These are phyloP conservation scores for Tephrocybe sp. DNA, from an alignment of 768 basidiomycete species.

Conservation along the genomic window DNA sequence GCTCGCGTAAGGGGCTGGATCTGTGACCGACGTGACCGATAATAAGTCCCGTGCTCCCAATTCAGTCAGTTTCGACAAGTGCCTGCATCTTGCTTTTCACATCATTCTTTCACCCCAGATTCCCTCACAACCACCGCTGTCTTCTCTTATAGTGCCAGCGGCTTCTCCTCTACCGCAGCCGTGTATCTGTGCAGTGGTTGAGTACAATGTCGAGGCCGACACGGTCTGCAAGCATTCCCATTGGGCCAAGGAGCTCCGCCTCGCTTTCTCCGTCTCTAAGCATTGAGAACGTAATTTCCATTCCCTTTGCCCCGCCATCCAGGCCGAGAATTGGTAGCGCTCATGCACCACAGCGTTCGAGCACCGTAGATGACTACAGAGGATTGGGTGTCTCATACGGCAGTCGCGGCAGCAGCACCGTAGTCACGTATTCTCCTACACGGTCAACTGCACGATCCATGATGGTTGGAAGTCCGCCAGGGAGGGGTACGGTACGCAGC, in stretches of 20 bases:
- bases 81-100: slow-evolving; percentile 9
- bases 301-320: slow-evolving; percentile 48
- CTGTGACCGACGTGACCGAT: slow-evolving; percentile 16
- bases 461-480: slow-evolving; percentile 32
- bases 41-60: slow-evolving; percentile 12
- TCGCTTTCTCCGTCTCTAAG: slow-evolving; percentile 51
- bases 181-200: neutral
- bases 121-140: slow-evolving; percentile 1
- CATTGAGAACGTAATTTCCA: slow-evolving; percentile 66
- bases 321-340: slow-evolving; percentile 40
- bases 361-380: slow-evolving; percentile 33
- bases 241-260: slow-evolving; percentile 46
- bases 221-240: slow-evolving; percentile 68
- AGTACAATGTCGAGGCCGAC: slow-evolving; percentile 49
- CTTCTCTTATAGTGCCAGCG: neutral
- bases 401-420: slow-evolving; percentile 29
- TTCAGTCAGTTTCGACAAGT: slow-evolving; percentile 9
- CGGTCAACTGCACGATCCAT: slow-evolving; percentile 46
- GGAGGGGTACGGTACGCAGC: slow-evolving; percentile 31
- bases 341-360: slow-evolving; percentile 25
- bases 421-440: slow-evolving; percentile 30
- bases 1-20: too few species aligned
- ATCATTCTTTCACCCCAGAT: slow-evolving; percentile 11
- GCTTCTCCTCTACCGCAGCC: neutral
- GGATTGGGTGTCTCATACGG: slow-evolving; percentile 38